Evolutionary conservation across 2,329 filamentous ascomycete species (phyloP).

Genomic region (Alternaria triticina): DNA sequence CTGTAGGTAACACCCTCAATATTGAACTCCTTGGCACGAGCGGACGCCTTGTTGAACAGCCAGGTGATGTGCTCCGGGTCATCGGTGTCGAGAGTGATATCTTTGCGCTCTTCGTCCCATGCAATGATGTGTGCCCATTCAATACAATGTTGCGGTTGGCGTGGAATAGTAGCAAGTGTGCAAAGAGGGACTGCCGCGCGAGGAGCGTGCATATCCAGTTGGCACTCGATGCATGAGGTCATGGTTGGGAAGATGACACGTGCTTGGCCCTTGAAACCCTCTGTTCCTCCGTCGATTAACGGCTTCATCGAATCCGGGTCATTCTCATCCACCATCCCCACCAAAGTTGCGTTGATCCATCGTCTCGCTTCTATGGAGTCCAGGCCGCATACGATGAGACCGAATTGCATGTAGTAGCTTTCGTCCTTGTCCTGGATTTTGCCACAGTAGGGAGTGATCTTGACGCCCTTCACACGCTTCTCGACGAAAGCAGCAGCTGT

Average conservation of each 20-base stretch:
- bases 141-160: conserved; percentile 96
- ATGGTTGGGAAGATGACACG: conserved; percentile 90
- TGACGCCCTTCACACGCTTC: conserved; percentile 85
- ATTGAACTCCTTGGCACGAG: conserved; percentile 83
- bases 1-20: conserved; percentile 94
- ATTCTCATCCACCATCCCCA: conserved; percentile 85
- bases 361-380: conserved; percentile 97
- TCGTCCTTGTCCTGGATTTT: conserved; percentile 97
- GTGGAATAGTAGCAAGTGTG: conserved; percentile 93
- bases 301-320: conserved; percentile 89
- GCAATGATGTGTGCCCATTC: conserved; percentile 99
- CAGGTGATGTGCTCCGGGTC: conserved; percentile 97
- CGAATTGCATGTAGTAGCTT: conserved; percentile 96
- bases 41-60: conserved; percentile 85
- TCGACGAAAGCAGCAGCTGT: conserved; percentile 92
- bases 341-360: conserved; percentile 96
- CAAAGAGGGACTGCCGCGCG: conserved; percentile 95
- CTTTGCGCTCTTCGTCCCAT: conserved; percentile 77
- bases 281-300: conserved; percentile 93
- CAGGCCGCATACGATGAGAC: conserved; percentile 88
- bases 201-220: conserved; percentile 98
- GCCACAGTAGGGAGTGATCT: conserved; percentile 91
- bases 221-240: conserved; percentile 96
- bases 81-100: conserved; percentile 88
- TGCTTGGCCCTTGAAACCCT: conserved; percentile 97